These are phyloP conservation scores for Umbilicaria muhlenbergii DNA, from an alignment of 495 filamentous ascomycete species.

Conservation along the genomic window DNA sequence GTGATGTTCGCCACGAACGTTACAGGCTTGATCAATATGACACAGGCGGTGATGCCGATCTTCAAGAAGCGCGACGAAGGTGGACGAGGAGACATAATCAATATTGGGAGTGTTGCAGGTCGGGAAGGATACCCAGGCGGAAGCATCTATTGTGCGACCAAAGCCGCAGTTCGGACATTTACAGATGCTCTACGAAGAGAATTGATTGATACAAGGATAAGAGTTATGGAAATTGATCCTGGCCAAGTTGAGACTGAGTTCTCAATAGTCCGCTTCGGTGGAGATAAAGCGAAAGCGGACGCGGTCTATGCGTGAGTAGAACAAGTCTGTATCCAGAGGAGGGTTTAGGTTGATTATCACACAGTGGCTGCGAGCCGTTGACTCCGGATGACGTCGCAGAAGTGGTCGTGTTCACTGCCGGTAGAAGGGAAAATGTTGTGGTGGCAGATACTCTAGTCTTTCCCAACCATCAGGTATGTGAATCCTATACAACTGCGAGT, in stretches of 20 bases:
- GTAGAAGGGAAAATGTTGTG: slow-evolving; percentile 86
- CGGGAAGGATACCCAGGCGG: slow-evolving; percentile 82
- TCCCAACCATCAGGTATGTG: slow-evolving; percentile 74
- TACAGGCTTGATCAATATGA: slow-evolving; percentile 91
- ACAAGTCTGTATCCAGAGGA: neutral
- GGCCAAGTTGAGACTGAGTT: slow-evolving; percentile 98
- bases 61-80: slow-evolving; percentile 68
- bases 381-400: slow-evolving; percentile 94
- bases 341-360: neutral
- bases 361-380: slow-evolving; percentile 71
- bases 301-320: slow-evolving; percentile 73
- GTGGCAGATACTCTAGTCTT: slow-evolving; percentile 83
- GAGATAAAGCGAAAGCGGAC: slow-evolving; percentile 89
- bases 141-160: slow-evolving; percentile 92
- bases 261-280: slow-evolving; percentile 81
- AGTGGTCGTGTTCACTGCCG: slow-evolving; percentile 79
- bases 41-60: slow-evolving; percentile 74
- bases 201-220: slow-evolving; percentile 69
- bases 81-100: slow-evolving; percentile 86
- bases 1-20: slow-evolving; percentile 90
- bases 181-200: slow-evolving; percentile 82
- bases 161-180: slow-evolving; percentile 82
- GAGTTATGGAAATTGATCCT: slow-evolving; percentile 86
- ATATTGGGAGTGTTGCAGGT: slow-evolving; percentile 90
- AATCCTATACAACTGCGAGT: no score